phyloP scores from a whole-genome alignment of 2,329 filamentous ascomycete species.

The Parafenestella ontariensis region DNA sequence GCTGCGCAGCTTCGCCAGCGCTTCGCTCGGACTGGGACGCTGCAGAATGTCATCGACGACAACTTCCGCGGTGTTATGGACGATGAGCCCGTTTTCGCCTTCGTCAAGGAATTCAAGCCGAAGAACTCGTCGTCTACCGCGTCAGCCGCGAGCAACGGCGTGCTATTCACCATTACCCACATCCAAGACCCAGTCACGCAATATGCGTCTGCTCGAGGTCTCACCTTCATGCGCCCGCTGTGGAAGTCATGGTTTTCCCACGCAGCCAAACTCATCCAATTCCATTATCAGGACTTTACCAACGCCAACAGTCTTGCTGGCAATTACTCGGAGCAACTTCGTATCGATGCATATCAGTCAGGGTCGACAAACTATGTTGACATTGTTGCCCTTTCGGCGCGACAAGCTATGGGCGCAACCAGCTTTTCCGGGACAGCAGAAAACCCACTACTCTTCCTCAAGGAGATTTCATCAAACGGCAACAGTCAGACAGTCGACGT shows the following conservation, averaged over 20 bases:
- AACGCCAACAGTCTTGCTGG: conserved; percentile 68
- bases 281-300: conserved; percentile 77
- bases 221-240: conserved; percentile 79
- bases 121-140: conserved; percentile 17
- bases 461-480: conserved; percentile 85
- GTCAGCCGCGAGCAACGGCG: conserved; percentile 49
- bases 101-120: conserved; percentile 54
- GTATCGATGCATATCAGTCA: conserved; percentile 73
- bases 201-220: conserved; percentile 75
- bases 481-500: conserved; percentile 88
- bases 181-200: conserved; percentile 81
- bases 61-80: conserved; percentile 75
- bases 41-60: conserved; percentile 72
- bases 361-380: conserved; percentile 78
- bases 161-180: conserved; percentile 78
- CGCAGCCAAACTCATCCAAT: conserved; percentile 70
- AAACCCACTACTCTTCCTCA: conserved; percentile 77
- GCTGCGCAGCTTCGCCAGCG: conserved; percentile 69
- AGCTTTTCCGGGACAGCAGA: conserved; percentile 76
- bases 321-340: conserved; percentile 77
- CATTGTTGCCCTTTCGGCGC: conserved; percentile 77
- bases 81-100: conserved; percentile 82
- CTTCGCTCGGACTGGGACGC: conserved; percentile 71
- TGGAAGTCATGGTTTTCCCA: conserved; percentile 78
- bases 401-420: conserved; percentile 81